phyloP scores from a whole-genome alignment of 2,329 filamentous ascomycete genomes.

The Fusarium bactridioides region DNA sequence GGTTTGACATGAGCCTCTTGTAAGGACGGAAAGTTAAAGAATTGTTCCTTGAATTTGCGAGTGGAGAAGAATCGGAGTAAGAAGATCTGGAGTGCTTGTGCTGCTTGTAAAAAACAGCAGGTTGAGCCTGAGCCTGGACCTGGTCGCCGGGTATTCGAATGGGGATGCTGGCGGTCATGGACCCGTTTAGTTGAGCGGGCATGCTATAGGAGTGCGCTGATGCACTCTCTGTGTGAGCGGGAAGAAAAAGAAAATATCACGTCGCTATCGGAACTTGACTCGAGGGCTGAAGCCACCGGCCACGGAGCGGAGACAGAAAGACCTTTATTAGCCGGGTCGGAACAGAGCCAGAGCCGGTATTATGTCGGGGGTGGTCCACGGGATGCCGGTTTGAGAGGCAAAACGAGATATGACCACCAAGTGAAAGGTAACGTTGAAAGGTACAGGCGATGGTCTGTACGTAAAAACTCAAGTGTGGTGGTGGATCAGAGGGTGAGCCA shows the following conservation, averaged over 20 bases:
- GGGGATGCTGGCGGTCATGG: conserved; percentile 50
- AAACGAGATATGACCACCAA: conserved; percentile 26
- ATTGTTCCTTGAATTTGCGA: conserved; percentile 64
- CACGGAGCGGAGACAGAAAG: conserved; percentile 28
- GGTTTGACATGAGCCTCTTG: conserved; percentile 65
- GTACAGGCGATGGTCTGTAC: conserved; percentile 40
- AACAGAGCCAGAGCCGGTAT: conserved; percentile 30
- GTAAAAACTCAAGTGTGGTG: conserved; percentile 47
- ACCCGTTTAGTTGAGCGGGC: conserved; percentile 51
- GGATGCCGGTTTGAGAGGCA: conserved; percentile 36
- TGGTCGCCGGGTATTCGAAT: conserved; percentile 50
- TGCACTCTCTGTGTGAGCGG: conserved; percentile 31
- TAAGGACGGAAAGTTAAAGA: conserved; percentile 67
- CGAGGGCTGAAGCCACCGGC: conserved; percentile 30
- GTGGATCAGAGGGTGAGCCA: conserved; percentile 46
- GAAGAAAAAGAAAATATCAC: conserved; percentile 30
- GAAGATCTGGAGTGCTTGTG: conserved; percentile 70
- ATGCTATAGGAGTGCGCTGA: conserved; percentile 43
- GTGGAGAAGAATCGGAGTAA: conserved; percentile 66
- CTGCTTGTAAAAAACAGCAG: conserved; percentile 50
- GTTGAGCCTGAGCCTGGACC: conserved; percentile 22
- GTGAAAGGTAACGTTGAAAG: neutral
- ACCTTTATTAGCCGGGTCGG: conserved; percentile 36
- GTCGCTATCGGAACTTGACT: conserved; percentile 21
- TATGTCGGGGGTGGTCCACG: conserved; percentile 40